Evolutionary conservation across 106 monocot genomes (phyloP).

Genomic region (Allium sativum): DNA sequence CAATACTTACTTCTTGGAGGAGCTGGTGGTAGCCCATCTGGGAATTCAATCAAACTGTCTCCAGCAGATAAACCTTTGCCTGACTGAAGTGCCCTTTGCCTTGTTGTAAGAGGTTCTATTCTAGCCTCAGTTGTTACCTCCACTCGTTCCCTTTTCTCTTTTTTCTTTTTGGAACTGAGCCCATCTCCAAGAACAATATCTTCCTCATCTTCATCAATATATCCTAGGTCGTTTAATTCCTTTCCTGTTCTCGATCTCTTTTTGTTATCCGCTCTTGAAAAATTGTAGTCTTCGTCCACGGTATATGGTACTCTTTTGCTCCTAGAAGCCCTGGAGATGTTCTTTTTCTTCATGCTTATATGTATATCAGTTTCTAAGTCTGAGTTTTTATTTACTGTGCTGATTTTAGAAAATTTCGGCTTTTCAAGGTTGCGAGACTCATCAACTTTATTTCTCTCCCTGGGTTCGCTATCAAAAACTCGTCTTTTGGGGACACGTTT

Average conservation of each 20-base stretch:
- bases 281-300: constrained; percentile 32
- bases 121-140: constrained; percentile 23
- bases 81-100: constrained; percentile 63
- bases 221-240: constrained; percentile 34
- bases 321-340: constrained; percentile 25
- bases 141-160: constrained; percentile 19
- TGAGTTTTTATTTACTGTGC: background rate
- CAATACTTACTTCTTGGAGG: constrained; percentile 58
- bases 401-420: constrained; percentile 25
- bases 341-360: constrained; percentile 25
- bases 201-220: constrained; percentile 62
- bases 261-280: constrained; percentile 18
- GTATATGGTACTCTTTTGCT: constrained; percentile 26
- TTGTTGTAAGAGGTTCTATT: constrained; percentile 54
- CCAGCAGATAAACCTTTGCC: constrained; percentile 30
- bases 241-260: constrained; percentile 24
- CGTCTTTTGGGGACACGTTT: constrained; percentile 50
- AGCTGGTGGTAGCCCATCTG: constrained; percentile 63
- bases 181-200: constrained; percentile 43
- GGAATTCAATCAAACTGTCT: constrained; percentile 57
- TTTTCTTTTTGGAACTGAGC: constrained; percentile 22
- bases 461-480: constrained; percentile 35
- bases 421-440: constrained; percentile 43
- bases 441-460: constrained; percentile 40
- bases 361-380: constrained; percentile 25